These are phyloP conservation scores for Zangia roseola DNA, from an alignment of 768 basidiomycete genomes.

Conservation along the genomic window DNA sequence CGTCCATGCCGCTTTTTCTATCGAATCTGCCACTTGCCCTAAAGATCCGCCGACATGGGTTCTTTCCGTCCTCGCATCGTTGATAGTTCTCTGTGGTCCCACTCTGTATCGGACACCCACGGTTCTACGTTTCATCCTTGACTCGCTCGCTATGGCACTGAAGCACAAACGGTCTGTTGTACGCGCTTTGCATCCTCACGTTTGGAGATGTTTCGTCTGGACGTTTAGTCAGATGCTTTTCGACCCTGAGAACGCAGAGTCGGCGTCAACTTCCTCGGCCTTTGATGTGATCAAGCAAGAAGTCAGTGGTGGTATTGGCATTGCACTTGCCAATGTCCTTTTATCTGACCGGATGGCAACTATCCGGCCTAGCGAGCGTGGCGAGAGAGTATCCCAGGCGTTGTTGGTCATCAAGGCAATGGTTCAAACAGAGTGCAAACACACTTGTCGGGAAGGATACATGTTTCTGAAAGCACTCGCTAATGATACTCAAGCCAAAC, in stretches of 20 bases:
- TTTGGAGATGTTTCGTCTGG: conserved; percentile 61
- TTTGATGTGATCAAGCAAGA: conserved; percentile 49
- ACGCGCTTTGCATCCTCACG: conserved; percentile 39
- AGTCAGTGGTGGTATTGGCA: conserved; percentile 42
- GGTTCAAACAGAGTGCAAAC: conserved; percentile 26
- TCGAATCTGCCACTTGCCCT: conserved; percentile 15
- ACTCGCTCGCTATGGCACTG: conserved; percentile 33
- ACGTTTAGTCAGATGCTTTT: conserved; percentile 44
- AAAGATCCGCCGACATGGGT: conserved; percentile 43
- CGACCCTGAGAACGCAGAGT: conserved; percentile 15
- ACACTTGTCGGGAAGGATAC: conserved; percentile 33
- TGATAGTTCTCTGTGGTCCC: conserved; percentile 47
- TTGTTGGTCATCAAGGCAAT: conserved; percentile 41
- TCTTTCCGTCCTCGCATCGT: conserved; percentile 41
- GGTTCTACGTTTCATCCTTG: conserved; percentile 39
- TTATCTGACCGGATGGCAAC: conserved; percentile 22
- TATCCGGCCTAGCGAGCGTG: conserved; percentile 7
- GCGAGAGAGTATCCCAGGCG: conserved; percentile 32
- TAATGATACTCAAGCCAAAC: conserved; percentile 16
- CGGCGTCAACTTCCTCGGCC: conserved; percentile 33
- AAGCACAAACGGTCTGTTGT: conserved; percentile 36
- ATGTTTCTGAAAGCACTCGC: conserved; percentile 38
- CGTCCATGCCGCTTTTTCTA: conserved; percentile 29
- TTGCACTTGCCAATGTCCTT: conserved; percentile 40
- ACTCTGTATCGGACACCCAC: conserved; percentile 41